Percentiles rank a stretch among this genome's conserved stretches.
Evolutionary conservation across 73 alveolate genomes (phyloP).

Genomic region (Stentor coeruleus): DNA sequence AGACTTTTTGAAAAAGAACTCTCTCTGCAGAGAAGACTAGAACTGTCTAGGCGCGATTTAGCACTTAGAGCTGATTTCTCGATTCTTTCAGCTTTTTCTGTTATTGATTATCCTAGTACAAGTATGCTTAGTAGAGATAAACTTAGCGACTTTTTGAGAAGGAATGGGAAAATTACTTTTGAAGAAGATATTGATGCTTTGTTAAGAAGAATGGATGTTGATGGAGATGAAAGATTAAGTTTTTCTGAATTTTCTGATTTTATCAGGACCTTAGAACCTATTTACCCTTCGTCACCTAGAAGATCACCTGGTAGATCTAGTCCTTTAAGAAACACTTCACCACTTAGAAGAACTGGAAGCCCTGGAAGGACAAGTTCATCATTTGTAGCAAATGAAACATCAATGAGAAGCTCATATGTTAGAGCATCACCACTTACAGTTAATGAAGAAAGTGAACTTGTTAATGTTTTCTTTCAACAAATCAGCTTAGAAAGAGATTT

Average conservation of each 20-base stretch:
- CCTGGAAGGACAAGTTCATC: neutral
- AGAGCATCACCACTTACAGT: neutral
- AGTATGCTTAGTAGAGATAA: slow-evolving; percentile 29
- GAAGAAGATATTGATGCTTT: slow-evolving; percentile 38
- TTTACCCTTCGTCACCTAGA: no score
- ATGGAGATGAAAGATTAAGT: slow-evolving; percentile 27
- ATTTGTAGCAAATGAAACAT: neutral
- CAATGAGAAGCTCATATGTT: neutral
- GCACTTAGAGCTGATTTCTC: slow-evolving; percentile 30
- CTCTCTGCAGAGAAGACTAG: slow-evolving; percentile 26
- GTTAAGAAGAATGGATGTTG: slow-evolving; percentile 34
- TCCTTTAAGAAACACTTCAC: neutral
- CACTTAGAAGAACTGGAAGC: neutral
- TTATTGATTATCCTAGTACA: slow-evolving; percentile 23
- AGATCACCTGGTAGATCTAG: neutral
- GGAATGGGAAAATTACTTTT: slow-evolving; percentile 19
- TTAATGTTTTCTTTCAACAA: slow-evolving; percentile 24
- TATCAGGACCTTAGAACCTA: no score
- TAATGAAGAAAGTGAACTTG: slow-evolving; percentile 28
- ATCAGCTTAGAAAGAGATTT: slow-evolving; percentile 38
- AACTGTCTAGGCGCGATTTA: slow-evolving; percentile 26
- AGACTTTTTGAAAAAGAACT: slow-evolving; percentile 35
- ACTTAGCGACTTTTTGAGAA: slow-evolving; percentile 27
- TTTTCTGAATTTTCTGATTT: slow-evolving; percentile 24
- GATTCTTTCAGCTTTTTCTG: slow-evolving; percentile 25